Evolutionary conservation across 805 yeast genomes (phyloP).

Genomic region (Yamadazyma kitorensis): DNA sequence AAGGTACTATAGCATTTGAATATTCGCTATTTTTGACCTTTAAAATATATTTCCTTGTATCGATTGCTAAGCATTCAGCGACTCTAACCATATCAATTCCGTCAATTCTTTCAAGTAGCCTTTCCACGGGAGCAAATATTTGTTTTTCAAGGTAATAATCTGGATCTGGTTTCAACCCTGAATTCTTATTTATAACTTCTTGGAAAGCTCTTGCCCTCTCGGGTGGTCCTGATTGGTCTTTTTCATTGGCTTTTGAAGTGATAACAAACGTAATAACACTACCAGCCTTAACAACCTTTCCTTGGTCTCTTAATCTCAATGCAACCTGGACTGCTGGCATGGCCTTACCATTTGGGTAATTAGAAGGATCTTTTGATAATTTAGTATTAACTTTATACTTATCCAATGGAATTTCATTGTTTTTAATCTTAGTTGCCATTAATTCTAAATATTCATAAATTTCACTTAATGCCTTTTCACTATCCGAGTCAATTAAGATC

Average conservation of each 20-base stretch:
- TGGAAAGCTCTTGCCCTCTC: conserved; percentile 82
- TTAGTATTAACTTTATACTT: conserved; percentile 81
- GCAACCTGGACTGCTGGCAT: conserved; percentile 95
- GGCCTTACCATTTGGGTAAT: conserved; percentile 75
- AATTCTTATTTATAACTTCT: conserved; percentile 58
- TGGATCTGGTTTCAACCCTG: conserved; percentile 65
- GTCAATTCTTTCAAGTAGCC: conserved; percentile 80
- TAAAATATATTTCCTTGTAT: conserved; percentile 56
- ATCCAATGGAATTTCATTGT: conserved; percentile 59
- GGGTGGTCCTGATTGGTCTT: conserved; percentile 48
- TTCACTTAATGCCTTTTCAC: conserved; percentile 70
- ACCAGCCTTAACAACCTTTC: conserved; percentile 85
- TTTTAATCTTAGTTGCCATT: conserved; percentile 54
- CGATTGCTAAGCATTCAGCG: conserved; percentile 76
- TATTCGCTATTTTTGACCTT: conserved; percentile 39
- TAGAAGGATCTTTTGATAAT: conserved; percentile 82
- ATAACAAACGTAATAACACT: conserved; percentile 87
- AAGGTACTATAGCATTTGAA: conserved; percentile 51
- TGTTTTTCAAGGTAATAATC: conserved; percentile 83
- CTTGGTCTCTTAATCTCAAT: conserved; percentile 69
- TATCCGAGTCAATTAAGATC: conserved; percentile 68
- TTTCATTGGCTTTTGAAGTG: conserved; percentile 41
- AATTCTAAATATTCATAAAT: conserved; percentile 70
- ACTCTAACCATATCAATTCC: conserved; percentile 81
- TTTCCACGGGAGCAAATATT: conserved; percentile 84